Percentiles rank a stretch among this genome's conserved stretches.
Conservation (phyloP, 1,284 basidiomycete species). For the Moesziomyces parantarcticus region DNA sequence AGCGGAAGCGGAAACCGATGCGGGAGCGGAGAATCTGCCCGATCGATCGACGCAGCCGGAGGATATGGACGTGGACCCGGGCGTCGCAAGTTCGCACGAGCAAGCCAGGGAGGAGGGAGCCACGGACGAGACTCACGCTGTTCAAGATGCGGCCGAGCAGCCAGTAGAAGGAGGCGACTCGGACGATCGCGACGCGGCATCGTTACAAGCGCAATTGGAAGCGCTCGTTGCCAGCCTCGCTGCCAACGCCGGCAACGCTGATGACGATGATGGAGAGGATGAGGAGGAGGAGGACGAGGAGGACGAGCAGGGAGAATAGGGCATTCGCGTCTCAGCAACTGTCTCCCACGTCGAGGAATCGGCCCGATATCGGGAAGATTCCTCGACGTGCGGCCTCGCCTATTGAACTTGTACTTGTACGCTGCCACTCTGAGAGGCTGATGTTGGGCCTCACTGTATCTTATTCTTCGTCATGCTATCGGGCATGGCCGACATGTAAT, state of each 20-base stretch:
- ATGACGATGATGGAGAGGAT: conserved; percentile 35
- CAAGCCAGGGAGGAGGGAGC: neutral
- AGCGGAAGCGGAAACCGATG: neutral
- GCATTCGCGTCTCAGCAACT: no score
- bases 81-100: conserved; percentile 3
- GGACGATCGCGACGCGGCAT: conserved; percentile 21
- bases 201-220: conserved; percentile 54
- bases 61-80: conserved; percentile 24
- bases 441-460: no score
- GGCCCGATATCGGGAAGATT: no score
- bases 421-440: no score
- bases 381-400: no score
- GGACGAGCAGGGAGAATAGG: conserved; percentile 3
- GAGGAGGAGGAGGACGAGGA: conserved; percentile 8
- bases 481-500: no score
- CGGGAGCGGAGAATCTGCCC: neutral
- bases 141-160: conserved; percentile 2
- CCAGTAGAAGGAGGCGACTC: conserved; percentile 4
- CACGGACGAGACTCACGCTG: conserved; percentile 2
- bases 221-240: conserved; percentile 55
- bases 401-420: no score
- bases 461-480: no score
- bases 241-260: conserved; percentile 33
- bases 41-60: conserved; percentile 5
- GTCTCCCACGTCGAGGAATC: no score